These are phyloP conservation scores for Articulospora tetracladia DNA, from an alignment of 495 filamentous ascomycete genomes.

Conservation along the genomic window DNA sequence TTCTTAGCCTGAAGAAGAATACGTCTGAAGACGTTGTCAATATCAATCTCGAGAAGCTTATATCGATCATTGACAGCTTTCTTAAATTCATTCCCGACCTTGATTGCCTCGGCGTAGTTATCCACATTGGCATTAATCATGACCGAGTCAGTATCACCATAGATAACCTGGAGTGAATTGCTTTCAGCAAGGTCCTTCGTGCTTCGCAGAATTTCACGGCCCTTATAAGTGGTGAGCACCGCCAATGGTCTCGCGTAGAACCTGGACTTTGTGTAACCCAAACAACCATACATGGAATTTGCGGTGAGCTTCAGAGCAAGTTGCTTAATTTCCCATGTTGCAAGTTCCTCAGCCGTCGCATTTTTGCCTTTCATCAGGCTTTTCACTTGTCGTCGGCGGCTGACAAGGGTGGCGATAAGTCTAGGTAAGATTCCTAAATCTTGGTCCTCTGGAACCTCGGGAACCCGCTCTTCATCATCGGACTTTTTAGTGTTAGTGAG, in stretches of 20 bases:
- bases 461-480: slow-evolving; percentile 78
- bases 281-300: slow-evolving; percentile 99
- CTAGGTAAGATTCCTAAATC: slow-evolving; percentile 78
- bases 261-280: slow-evolving; percentile 91
- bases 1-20: slow-evolving; percentile 96
- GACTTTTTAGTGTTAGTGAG: slow-evolving; percentile 40
- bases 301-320: slow-evolving; percentile 94
- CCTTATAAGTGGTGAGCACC: slow-evolving; percentile 94
- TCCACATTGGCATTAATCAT: slow-evolving; percentile 99
- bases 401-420: slow-evolving; percentile 87
- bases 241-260: slow-evolving; percentile 96
- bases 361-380: slow-evolving; percentile 91
- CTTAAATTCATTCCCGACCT: slow-evolving; percentile 71
- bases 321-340: slow-evolving; percentile 98
- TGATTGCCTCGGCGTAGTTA: slow-evolving; percentile 84
- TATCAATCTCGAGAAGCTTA: slow-evolving; percentile 89
- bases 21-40: slow-evolving; percentile 94
- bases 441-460: slow-evolving; percentile 61
- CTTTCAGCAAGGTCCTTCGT: slow-evolving; percentile 94
- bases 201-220: slow-evolving; percentile 92
- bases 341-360: slow-evolving; percentile 80
- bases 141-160: slow-evolving; percentile 98
- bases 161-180: slow-evolving; percentile 86
- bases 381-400: slow-evolving; percentile 85
- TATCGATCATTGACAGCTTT: slow-evolving; percentile 81